Evolutionary conservation across 805 yeast genomes (phyloP).

Genomic region (Candida dajiaensis): DNA sequence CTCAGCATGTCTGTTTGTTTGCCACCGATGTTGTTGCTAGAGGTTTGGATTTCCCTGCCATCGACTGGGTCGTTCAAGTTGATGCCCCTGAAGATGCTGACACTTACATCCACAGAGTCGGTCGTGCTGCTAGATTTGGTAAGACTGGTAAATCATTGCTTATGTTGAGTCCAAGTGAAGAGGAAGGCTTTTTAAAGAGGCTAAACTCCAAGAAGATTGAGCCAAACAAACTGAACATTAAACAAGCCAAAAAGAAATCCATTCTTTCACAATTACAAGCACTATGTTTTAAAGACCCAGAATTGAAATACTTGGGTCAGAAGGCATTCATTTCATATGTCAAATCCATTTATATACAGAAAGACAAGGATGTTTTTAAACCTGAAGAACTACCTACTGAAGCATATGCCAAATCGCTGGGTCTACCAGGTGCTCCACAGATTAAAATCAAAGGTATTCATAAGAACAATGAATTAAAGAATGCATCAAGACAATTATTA

Average conservation of each 20-base stretch:
- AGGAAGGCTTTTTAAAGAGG: constrained; percentile 64
- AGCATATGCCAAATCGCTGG: constrained; percentile 79
- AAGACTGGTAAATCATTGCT: constrained; percentile 78
- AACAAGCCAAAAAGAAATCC: constrained; percentile 62
- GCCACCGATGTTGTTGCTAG: constrained; percentile 98
- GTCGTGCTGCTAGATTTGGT: constrained; percentile 94
- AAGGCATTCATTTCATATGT: constrained; percentile 92
- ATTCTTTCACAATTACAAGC: constrained; percentile 84
- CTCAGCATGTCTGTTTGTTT: constrained; percentile 64
- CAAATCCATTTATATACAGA: constrained; percentile 77
- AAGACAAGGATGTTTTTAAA: constrained; percentile 81
- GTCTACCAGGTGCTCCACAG: constrained; percentile 94
- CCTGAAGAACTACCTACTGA: constrained; percentile 74
- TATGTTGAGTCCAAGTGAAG: constrained; percentile 81
- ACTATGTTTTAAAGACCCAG: constrained; percentile 85
- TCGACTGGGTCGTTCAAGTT: constrained; percentile 84
- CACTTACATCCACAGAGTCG: constrained; percentile 89
- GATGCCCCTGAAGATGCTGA: constrained; percentile 96
- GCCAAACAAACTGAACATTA: constrained; percentile 66
- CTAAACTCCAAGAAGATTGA: constrained; percentile 60
- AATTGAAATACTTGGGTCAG: constrained; percentile 88
- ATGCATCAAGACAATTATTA: constrained; percentile 66
- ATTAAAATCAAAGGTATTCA: constrained; percentile 60
- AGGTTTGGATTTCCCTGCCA: constrained; percentile 94
- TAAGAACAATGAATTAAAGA: constrained; percentile 67